These are phyloP conservation scores for Ajuga chamaepitys DNA, from an alignment of 257 asterid species.

Conservation along the genomic window DNA sequence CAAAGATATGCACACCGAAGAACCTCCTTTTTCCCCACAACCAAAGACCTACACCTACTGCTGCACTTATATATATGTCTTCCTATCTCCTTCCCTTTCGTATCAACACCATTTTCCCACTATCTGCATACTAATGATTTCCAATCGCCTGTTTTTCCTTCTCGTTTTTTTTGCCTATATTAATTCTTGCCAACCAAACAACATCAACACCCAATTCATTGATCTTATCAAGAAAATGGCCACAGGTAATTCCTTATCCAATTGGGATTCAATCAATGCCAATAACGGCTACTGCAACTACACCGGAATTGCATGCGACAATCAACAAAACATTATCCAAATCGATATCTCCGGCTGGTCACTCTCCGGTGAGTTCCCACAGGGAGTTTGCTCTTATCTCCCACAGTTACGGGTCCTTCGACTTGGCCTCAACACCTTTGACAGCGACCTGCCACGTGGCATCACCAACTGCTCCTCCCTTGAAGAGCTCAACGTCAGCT, in stretches of 20 bases:
- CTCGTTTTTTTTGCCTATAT: slow-evolving; percentile 13
- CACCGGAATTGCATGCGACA: slow-evolving; percentile 59
- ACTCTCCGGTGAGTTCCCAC: slow-evolving; percentile 55
- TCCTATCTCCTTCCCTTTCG: slow-evolving; percentile 25
- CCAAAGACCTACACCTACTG: slow-evolving; percentile 13
- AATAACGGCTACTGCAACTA: slow-evolving; percentile 34
- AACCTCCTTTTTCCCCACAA: slow-evolving; percentile 35
- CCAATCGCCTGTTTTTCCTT: slow-evolving; percentile 16
- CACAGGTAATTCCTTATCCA: slow-evolving; percentile 37
- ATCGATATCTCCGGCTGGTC: slow-evolving; percentile 64
- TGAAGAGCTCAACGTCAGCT: slow-evolving; percentile 50
- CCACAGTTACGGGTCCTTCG: slow-evolving; percentile 50
- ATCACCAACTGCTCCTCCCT: slow-evolving; percentile 48
- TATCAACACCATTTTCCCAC: not conserved
- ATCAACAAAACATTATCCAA: slow-evolving; percentile 28
- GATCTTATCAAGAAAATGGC: slow-evolving; percentile 28
- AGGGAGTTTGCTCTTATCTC: slow-evolving; percentile 47
- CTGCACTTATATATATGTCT: slow-evolving; percentile 51
- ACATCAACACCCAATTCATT: slow-evolving; percentile 38
- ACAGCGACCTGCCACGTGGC: slow-evolving; percentile 45
- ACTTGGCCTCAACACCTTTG: slow-evolving; percentile 40
- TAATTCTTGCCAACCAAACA: slow-evolving; percentile 18
- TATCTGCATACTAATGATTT: slow-evolving; percentile 34
- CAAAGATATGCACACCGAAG: slow-evolving; percentile 34
- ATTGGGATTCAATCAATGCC: slow-evolving; percentile 37